phyloP scores from a whole-genome alignment of 1,139 yeast species.

The Blastobotrys apis region DNA sequence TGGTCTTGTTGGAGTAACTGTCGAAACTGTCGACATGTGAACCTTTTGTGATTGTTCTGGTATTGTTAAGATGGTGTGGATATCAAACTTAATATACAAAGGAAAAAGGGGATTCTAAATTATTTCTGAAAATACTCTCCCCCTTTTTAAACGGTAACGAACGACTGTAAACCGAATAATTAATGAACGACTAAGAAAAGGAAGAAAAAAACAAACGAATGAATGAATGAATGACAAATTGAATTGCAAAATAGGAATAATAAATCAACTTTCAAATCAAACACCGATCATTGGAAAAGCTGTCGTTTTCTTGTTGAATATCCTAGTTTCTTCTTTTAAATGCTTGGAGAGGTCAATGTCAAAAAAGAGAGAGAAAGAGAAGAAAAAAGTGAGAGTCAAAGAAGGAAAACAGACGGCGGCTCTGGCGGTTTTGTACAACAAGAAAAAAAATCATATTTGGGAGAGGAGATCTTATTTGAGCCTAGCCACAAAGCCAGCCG shows the following conservation, averaged over 20 bases:
- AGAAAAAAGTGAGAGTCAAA: background rate
- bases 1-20: conserved; percentile 3
- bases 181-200: conserved; percentile 1
- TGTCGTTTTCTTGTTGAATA: too few species aligned
- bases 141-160: background rate
- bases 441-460: background rate
- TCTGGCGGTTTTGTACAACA: conserved; percentile 6
- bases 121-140: background rate
- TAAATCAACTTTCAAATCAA: too few species aligned
- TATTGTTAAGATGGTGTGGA: background rate
- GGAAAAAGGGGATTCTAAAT: background rate
- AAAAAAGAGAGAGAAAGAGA: background rate
- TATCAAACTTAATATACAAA: background rate
- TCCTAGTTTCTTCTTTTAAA: too few species aligned
- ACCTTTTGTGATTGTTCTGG: background rate
- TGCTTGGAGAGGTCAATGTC: background rate
- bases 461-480: background rate
- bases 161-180: background rate
- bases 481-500: background rate
- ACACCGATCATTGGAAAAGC: too few species aligned
- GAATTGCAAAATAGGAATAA: background rate
- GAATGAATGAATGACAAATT: background rate
- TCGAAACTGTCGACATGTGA: conserved; percentile 1
- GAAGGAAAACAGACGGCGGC: background rate
- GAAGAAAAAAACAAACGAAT: background rate